Conservation (phyloP, 2,329 filamentous ascomycete genomes). For the Fusarium stilboides region DNA sequence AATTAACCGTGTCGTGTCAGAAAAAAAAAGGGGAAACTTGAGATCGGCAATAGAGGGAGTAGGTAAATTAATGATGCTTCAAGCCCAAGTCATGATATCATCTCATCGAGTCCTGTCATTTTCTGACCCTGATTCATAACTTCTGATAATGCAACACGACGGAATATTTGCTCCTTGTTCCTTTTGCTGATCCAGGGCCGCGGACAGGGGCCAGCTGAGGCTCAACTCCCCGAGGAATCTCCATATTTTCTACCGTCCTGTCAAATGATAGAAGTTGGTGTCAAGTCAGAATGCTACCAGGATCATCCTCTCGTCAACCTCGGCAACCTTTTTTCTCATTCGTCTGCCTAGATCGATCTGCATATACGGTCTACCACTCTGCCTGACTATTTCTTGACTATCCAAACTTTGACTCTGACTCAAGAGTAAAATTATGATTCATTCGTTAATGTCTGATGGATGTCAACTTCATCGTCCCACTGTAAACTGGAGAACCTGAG, state of each 20-base stretch:
- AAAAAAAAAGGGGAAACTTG: not conserved
- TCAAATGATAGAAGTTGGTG: conserved; percentile 6
- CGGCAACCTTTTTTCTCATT: not conserved
- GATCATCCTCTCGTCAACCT: conserved; percentile 8
- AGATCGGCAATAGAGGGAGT: too few species aligned
- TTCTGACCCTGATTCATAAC: not conserved
- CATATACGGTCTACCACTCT: not conserved
- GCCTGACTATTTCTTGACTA: not conserved
- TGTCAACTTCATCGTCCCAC: conserved; percentile 12
- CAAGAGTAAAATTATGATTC: not conserved
- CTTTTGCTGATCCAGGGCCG: conserved; percentile 7
- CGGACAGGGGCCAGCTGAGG: conserved; percentile 30
- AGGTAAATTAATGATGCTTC: not conserved
- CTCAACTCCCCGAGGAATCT: conserved; percentile 23
- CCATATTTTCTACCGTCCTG: not conserved
- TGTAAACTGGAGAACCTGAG: conserved; percentile 3
- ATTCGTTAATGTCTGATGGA: conserved; percentile 6
- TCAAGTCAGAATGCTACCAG: conserved; percentile 6
- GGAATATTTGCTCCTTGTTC: conserved; percentile 33
- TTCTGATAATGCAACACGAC: conserved; percentile 3
- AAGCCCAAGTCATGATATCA: conserved; percentile 24
- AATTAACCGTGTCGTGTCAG: conserved; percentile 50
- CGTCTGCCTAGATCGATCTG: not conserved
- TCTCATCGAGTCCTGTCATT: not conserved
- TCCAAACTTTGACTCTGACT: not conserved